Evolutionary conservation across 345 rosid species (phyloP).

Genomic region (Isatis tinctoria): DNA sequence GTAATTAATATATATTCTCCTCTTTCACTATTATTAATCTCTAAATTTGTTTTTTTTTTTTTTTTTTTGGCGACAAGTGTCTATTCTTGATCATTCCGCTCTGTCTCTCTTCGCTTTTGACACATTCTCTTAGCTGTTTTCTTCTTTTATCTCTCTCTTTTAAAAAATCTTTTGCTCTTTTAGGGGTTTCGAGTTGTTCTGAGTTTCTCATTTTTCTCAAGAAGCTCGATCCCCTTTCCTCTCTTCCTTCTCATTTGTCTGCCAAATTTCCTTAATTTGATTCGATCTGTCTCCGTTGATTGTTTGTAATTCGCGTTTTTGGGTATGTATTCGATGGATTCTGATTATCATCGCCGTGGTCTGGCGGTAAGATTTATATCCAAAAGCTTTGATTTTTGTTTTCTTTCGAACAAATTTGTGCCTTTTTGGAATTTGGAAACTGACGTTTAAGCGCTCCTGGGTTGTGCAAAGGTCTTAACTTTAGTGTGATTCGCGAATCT

Average conservation of each 20-base stretch:
- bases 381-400: neutral
- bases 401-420: neutral
- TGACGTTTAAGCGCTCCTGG: neutral
- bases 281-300: neutral
- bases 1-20: conserved; percentile 19
- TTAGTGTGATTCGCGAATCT: conserved; percentile 4
- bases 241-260: neutral
- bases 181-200: neutral
- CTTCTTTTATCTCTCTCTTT: neutral
- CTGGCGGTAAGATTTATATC: conserved; percentile 29
- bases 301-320: neutral
- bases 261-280: conserved; percentile 2
- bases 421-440: neutral
- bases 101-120: conserved; percentile 28
- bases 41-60: conserved; percentile 17
- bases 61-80: neutral
- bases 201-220: neutral
- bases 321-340: conserved; percentile 38
- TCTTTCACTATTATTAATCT: neutral
- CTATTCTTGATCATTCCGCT: conserved; percentile 28
- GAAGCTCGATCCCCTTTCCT: conserved; percentile 1
- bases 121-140: conserved; percentile 19
- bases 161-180: neutral
- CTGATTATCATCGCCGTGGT: conserved; percentile 30
- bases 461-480: conserved; percentile 25